Percentiles rank a stretch among this genome's conserved stretches.
These are phyloP conservation scores for Lactarius evosmus DNA, from an alignment of 768 basidiomycete genomes.

Conservation along the genomic window DNA sequence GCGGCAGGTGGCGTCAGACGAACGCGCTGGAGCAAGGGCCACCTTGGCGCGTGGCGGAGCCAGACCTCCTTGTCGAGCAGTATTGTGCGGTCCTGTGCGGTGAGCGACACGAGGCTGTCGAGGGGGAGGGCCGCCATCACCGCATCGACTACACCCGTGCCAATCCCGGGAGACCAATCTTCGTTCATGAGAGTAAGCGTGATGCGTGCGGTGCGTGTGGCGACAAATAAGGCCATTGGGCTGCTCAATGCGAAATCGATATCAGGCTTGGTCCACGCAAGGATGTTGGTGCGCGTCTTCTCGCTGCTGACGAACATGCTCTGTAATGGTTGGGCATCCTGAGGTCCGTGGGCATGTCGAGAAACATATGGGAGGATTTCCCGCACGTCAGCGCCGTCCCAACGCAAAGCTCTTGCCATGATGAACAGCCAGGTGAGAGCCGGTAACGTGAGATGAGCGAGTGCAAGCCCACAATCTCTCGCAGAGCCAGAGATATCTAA, in stretches of 20 bases:
- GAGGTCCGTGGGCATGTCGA: slow-evolving; percentile 7
- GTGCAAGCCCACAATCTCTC: slow-evolving; percentile 1
- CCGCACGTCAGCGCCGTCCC: not conserved
- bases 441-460: slow-evolving; percentile 11
- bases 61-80: not conserved
- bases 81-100: not conserved
- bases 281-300: not conserved
- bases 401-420: not conserved
- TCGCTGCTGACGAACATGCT: slow-evolving; percentile 1
- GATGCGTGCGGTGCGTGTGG: not conserved
- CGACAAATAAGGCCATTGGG: not conserved
- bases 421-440: slow-evolving; percentile 3
- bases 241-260: not conserved
- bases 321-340: slow-evolving; percentile 6
- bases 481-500: not conserved
- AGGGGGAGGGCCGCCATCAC: not conserved
- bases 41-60: not conserved
- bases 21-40: not conserved
- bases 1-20: not conserved
- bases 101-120: not conserved
- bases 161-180: not conserved
- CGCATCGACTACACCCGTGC: not conserved
- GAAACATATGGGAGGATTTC: slow-evolving; percentile 4
- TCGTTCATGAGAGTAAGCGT: not conserved
- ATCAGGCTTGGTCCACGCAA: slow-evolving; percentile 6